Conservation (phyloP, 1,284 basidiomycete genomes). For the Moesziomyces aphidis region DNA sequence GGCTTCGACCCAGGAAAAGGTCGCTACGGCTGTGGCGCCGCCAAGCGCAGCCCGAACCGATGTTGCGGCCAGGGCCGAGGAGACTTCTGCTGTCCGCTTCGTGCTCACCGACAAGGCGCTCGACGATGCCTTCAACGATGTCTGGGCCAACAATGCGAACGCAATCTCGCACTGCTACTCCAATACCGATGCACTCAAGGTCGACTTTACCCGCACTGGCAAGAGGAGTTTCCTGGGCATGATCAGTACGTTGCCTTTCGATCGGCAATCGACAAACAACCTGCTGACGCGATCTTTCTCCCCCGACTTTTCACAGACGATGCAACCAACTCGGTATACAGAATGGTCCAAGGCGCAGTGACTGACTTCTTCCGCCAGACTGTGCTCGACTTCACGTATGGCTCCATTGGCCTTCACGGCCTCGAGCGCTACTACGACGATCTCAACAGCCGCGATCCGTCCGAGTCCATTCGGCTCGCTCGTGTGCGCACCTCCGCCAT, state of each 20-base stretch:
- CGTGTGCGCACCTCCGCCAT: slow-evolving; percentile 75
- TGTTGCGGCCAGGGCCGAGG: background rate
- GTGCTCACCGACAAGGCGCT: slow-evolving; percentile 36
- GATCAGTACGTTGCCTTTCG: slow-evolving; percentile 48
- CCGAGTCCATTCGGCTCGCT: slow-evolving; percentile 85
- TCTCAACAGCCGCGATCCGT: slow-evolving; percentile 87
- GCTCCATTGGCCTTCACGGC: slow-evolving; percentile 34
- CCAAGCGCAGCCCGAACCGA: slow-evolving; percentile 5
- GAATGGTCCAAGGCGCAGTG: slow-evolving; percentile 71
- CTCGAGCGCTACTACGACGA: slow-evolving; percentile 57
- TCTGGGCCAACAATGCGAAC: slow-evolving; percentile 90
- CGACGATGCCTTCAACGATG: slow-evolving; percentile 74
- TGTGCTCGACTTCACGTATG: slow-evolving; percentile 60
- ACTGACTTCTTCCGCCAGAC: slow-evolving; percentile 94
- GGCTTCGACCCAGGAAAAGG: slow-evolving; percentile 12
- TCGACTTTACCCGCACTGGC: slow-evolving; percentile 92
- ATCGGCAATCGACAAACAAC: background rate
- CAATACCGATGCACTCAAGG: slow-evolving; percentile 84
- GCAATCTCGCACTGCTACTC: slow-evolving; percentile 61
- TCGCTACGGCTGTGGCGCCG: slow-evolving; percentile 25
- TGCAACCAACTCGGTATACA: slow-evolving; percentile 59
- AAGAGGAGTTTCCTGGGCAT: slow-evolving; percentile 91
- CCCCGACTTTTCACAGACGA: slow-evolving; percentile 30
- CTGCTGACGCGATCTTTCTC: background rate
- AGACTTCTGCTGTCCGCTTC: slow-evolving; percentile 10